These are phyloP conservation scores for Aspergillus fumigatiaffinis DNA, from an alignment of 2,329 filamentous ascomycete species.

Conservation along the genomic window DNA sequence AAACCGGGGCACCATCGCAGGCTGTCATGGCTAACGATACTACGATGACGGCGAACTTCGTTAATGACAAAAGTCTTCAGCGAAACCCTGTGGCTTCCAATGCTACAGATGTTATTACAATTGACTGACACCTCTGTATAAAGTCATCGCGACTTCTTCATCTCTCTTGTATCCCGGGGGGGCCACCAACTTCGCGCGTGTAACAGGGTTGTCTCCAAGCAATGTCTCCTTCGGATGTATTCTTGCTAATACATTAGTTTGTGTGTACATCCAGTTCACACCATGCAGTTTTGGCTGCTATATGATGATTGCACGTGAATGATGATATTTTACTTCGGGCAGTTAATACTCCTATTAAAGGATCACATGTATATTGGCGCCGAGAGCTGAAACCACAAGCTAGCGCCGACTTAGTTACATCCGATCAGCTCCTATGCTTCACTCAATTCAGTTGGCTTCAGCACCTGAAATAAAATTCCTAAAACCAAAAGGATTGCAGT, in stretches of 20 bases:
- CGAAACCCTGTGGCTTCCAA: constrained; percentile 3
- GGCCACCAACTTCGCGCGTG: not conserved
- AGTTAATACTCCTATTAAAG: not conserved
- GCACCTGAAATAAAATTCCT: not conserved
- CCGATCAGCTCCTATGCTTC: not conserved
- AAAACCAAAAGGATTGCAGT: not conserved
- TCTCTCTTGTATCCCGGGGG: not conserved
- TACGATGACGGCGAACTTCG: not conserved
- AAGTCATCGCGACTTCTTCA: not conserved
- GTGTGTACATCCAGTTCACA: not conserved
- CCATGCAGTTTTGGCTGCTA: not conserved
- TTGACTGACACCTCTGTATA: constrained; percentile 23
- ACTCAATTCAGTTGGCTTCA: not conserved
- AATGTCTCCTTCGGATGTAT: not conserved
- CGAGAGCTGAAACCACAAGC: not conserved
- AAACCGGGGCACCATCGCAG: not conserved
- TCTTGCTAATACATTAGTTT: not conserved
- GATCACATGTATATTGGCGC: not conserved
- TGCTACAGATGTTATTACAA: constrained; percentile 34
- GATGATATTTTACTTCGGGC: not conserved
- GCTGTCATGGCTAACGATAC: not conserved
- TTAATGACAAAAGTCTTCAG: constrained; percentile 2
- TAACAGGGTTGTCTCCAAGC: not conserved
- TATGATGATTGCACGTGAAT: not conserved
- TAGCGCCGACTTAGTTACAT: not conserved